These are phyloP conservation scores for Citrus cavaleriei DNA, from an alignment of 345 rosid genomes.

Conservation along the genomic window DNA sequence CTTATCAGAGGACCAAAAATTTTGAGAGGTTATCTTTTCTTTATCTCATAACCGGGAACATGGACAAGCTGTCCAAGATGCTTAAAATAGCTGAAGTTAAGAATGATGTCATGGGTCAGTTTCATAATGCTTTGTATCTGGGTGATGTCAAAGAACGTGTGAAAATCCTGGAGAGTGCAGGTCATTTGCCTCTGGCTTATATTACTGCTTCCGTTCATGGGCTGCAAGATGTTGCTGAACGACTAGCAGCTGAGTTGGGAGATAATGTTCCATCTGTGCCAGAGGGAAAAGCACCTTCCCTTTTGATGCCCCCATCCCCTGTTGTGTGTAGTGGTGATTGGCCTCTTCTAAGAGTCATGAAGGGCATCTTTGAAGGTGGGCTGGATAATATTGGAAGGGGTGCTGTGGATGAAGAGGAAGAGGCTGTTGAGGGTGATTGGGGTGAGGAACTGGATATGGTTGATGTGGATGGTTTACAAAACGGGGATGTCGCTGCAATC, in stretches of 20 bases:
- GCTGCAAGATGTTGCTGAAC: slow-evolving; percentile 63
- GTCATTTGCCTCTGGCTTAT: slow-evolving; percentile 89
- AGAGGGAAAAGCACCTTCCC: slow-evolving; percentile 63
- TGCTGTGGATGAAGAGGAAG: slow-evolving; percentile 67
- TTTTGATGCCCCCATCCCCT: slow-evolving; percentile 79
- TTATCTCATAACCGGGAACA: slow-evolving; percentile 82
- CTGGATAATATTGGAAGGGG: slow-evolving; percentile 52
- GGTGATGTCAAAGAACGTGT: slow-evolving; percentile 91
- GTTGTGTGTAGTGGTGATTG: slow-evolving; percentile 84
- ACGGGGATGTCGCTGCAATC: slow-evolving; percentile 52
- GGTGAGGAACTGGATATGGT: slow-evolving; percentile 76
- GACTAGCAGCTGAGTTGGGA: slow-evolving; percentile 68
- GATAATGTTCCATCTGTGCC: slow-evolving; percentile 69
- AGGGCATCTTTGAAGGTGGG: slow-evolving; percentile 93
- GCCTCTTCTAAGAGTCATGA: slow-evolving; percentile 93
- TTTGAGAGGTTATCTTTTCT: slow-evolving; percentile 94
- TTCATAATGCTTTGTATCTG: slow-evolving; percentile 84
- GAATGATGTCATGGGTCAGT: slow-evolving; percentile 95
- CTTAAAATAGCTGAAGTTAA: slow-evolving; percentile 91
- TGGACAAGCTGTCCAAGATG: slow-evolving; percentile 84
- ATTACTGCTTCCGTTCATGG: slow-evolving; percentile 83
- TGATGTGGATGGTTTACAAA: slow-evolving; percentile 61
- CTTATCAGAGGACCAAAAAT: slow-evolving; percentile 95
- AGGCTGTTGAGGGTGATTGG: slow-evolving; percentile 76
- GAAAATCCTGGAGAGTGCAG: slow-evolving; percentile 82